These are phyloP conservation scores for Boletus rubescentipes DNA, from an alignment of 768 basidiomycete genomes.

Conservation along the genomic window DNA sequence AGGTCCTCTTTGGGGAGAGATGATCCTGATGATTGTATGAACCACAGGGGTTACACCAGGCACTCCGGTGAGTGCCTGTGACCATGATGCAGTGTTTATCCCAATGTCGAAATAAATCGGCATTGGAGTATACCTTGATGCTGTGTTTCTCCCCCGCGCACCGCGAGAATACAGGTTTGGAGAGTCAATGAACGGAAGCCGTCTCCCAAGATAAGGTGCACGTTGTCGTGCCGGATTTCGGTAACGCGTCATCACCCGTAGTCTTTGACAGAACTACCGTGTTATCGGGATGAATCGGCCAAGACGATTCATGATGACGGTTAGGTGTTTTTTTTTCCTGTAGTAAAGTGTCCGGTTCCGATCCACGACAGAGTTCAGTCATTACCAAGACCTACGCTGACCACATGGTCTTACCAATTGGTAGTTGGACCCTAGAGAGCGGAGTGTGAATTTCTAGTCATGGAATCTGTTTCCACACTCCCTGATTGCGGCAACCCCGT, in stretches of 20 bases:
- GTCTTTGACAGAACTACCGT: background rate
- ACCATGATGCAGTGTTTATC: background rate
- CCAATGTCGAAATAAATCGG: background rate
- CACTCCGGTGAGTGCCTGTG: slow-evolving; percentile 5
- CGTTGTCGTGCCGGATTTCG: background rate
- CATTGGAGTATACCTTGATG: background rate
- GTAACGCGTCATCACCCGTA: background rate
- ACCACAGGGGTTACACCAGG: background rate
- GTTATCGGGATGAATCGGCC: background rate
- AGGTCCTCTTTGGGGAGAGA: background rate
- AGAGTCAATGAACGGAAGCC: background rate
- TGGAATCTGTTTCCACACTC: slow-evolving; percentile 23
- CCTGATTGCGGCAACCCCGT: slow-evolving; percentile 26
- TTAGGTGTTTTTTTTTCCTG: background rate
- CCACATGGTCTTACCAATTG: background rate
- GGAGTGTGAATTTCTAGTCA: slow-evolving; percentile 21
- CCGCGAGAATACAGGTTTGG: slow-evolving; percentile 5
- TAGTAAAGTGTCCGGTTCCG: slow-evolving; percentile 9
- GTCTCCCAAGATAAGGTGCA: slow-evolving; percentile 4
- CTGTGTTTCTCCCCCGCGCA: slow-evolving; percentile 1
- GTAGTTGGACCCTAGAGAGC: slow-evolving; percentile 2
- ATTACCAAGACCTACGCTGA: background rate
- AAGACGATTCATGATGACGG: background rate
- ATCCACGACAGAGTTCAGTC: slow-evolving; percentile 10
- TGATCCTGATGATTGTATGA: background rate